Percentiles rank a stretch among this genome's conserved stretches.
phyloP scores from a whole-genome alignment of 2,329 filamentous ascomycete species.

The Ramularia endophylla region DNA sequence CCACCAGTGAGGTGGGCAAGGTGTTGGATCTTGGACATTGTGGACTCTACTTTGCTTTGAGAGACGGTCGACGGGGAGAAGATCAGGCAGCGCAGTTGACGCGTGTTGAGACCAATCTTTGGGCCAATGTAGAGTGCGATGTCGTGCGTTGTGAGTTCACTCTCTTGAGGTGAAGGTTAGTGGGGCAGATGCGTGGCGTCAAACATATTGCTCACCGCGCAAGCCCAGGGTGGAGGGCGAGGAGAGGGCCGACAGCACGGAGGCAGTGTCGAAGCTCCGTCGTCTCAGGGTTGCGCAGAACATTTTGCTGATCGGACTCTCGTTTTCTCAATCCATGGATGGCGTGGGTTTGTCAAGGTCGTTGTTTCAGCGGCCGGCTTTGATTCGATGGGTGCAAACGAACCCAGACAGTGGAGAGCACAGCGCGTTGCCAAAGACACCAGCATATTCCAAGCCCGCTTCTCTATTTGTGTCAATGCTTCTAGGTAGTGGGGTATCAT shows the following conservation, averaged over 20 bases:
- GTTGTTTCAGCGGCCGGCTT: too few species aligned
- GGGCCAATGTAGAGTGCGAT: constrained; percentile 26
- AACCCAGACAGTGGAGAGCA: too few species aligned
- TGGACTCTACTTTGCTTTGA: constrained; percentile 15
- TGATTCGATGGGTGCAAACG: too few species aligned
- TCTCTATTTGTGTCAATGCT: too few species aligned
- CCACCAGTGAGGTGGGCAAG: constrained; percentile 27
- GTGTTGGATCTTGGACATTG: constrained; percentile 26
- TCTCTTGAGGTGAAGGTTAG: constrained; percentile 21
- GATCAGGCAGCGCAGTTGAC: constrained; percentile 27
- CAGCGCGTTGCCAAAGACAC: too few species aligned
- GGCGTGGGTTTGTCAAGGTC: neutral
- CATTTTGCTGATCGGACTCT: constrained; percentile 18
- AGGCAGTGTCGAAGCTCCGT: constrained; percentile 32
- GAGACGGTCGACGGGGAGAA: constrained; percentile 24
- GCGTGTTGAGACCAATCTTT: constrained; percentile 5
- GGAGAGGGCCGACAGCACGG: constrained; percentile 31
- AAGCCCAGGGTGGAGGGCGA: constrained; percentile 20
- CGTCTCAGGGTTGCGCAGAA: constrained; percentile 39
- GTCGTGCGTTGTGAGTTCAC: constrained; percentile 32
- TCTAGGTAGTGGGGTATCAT: constrained; percentile 20
- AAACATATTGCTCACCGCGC: constrained; percentile 26
- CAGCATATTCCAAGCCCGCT: too few species aligned
- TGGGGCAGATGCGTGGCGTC: neutral
- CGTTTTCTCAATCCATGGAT: neutral